Conservation (phyloP, 2,329 filamentous ascomycete genomes). For the Fusarium sp. region DNA sequence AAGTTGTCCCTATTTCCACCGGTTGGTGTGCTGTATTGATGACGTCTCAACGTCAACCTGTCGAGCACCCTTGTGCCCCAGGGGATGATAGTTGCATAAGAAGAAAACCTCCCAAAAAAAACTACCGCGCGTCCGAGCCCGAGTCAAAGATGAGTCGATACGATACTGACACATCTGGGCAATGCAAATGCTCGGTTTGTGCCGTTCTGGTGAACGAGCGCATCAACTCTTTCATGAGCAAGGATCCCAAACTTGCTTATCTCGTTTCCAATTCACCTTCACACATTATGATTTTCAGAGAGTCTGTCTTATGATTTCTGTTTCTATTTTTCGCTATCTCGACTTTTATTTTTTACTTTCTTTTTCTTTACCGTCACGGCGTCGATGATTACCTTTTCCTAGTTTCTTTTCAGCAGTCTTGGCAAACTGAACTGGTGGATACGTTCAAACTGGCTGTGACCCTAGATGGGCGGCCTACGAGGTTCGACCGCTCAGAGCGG, state of each 20-base stretch:
- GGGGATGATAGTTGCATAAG: constrained; percentile 42
- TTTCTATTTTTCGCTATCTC: constrained; percentile 9
- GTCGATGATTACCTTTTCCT: constrained; percentile 38
- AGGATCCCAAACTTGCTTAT: constrained; percentile 19
- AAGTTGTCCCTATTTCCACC: constrained; percentile 34
- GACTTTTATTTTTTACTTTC: constrained; percentile 19
- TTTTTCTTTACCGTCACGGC: constrained; percentile 41
- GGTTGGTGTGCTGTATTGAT: constrained; percentile 23
- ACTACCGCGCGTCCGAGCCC: constrained; percentile 32
- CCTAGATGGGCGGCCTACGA: constrained; percentile 35
- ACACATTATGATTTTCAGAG: constrained; percentile 44
- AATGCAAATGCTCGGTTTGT: constrained; percentile 20
- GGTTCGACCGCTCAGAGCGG: constrained; percentile 29
- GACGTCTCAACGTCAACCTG: constrained; percentile 16
- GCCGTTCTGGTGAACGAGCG: constrained; percentile 20
- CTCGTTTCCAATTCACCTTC: constrained; percentile 31
- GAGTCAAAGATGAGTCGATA: constrained; percentile 27
- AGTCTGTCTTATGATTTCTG: constrained; percentile 39
- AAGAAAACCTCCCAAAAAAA: constrained; percentile 22
- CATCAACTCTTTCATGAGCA: constrained; percentile 12
- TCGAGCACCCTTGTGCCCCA: constrained; percentile 22
- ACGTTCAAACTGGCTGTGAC: constrained; percentile 37
- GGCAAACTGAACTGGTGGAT: constrained; percentile 44
- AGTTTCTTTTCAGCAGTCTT: constrained; percentile 42
- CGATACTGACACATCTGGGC: constrained; percentile 21